Evolutionary conservation across 2,329 filamentous ascomycete species (phyloP), one percentile per base, ranked within the genome.

Genomic region (Fusarium pininemorale): DNA sequence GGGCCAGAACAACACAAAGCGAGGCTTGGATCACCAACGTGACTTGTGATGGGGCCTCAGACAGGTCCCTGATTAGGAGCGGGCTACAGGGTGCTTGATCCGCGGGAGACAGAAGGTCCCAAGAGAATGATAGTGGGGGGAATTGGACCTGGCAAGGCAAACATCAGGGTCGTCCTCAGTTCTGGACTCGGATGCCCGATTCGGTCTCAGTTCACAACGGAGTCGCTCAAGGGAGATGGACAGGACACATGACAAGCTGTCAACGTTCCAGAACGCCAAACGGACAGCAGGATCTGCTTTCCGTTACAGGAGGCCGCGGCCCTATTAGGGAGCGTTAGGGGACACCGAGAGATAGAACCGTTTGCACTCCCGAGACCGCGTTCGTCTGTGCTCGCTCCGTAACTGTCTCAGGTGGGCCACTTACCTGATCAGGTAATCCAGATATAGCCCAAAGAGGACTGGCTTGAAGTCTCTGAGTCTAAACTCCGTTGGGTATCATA

Each of bases 41-140:
- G 74, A 75, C 74, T 74, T 69, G 73, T 65, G 69, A 77, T 77
- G 73, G 75, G 64, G 68, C 72, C 67, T 74, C 71, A 72, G 73
- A 65, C 65, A 62, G 59, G 73, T 74, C 63, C 66, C 66, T 76
- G 72, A 65, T 72, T 70, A 74, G 66, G 65, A 69, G 60, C 73
- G 71, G 76, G 76, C 62, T 74, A 70, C 76, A 73, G 73, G 70
- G 75, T 66, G 75, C 68, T 53, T 73, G 70, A 78, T 77, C 75
- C 75, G 75, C 69, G 61, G 62, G 63, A 51, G 65, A 67, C 67
- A 64, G 59, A 69, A 66, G 68, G 62, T 60, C 63, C 60, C 70
- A 64, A 63, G 54, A 70, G 68, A 66, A 60, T 57, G 65, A 73
- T 62, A 60, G 56, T 66, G 71, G 70, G 70, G 69, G 68, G 47